A percentile compares a stretch with the other conserved stretches of the same genome.
Conservation (phyloP, 2,329 filamentous ascomycete species). For the Diaporthe vaccinii region DNA sequence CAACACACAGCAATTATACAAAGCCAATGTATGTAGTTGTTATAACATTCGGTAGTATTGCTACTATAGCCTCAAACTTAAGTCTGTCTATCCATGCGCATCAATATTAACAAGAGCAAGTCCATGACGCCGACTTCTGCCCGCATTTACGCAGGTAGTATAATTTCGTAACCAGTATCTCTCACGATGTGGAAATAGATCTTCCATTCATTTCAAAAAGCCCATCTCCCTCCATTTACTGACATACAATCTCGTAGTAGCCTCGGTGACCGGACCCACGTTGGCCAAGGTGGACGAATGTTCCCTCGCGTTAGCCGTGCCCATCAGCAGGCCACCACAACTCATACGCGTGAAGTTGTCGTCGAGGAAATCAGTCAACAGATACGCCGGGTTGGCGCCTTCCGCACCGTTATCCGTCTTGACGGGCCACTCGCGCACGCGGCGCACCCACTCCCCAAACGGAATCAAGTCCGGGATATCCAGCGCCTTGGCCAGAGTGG, state of each 20-base stretch:
- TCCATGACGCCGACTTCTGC: neutral
- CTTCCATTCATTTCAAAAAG: neutral
- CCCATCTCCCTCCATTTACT: slow-evolving; percentile 6
- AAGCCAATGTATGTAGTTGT: too few relatives aligned
- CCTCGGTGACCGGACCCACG: slow-evolving; percentile 13
- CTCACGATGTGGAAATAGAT: too few relatives aligned
- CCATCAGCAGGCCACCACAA: slow-evolving; percentile 49
- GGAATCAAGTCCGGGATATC: slow-evolving; percentile 45
- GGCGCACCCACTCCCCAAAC: slow-evolving; percentile 48
- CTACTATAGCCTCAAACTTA: too few relatives aligned
- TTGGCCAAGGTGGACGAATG: slow-evolving; percentile 43
- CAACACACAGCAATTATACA: too few relatives aligned
- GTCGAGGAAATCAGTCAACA: slow-evolving; percentile 48
- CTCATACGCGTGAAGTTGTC: slow-evolving; percentile 49
- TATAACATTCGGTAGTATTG: too few relatives aligned
- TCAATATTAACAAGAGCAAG: neutral
- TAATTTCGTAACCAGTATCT: neutral
- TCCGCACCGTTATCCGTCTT: slow-evolving; percentile 36
- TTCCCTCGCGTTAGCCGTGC: slow-evolving; percentile 45
- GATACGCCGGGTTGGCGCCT: slow-evolving; percentile 46
- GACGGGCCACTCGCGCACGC: slow-evolving; percentile 44
- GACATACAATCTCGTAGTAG: neutral
- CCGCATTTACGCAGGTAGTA: neutral
- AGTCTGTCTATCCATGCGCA: too few relatives aligned
- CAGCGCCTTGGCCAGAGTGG: slow-evolving; percentile 37